These are phyloP conservation scores for Beauveria sp. DNA, from an alignment of 2,329 filamentous ascomycete genomes.

Conservation along the genomic window DNA sequence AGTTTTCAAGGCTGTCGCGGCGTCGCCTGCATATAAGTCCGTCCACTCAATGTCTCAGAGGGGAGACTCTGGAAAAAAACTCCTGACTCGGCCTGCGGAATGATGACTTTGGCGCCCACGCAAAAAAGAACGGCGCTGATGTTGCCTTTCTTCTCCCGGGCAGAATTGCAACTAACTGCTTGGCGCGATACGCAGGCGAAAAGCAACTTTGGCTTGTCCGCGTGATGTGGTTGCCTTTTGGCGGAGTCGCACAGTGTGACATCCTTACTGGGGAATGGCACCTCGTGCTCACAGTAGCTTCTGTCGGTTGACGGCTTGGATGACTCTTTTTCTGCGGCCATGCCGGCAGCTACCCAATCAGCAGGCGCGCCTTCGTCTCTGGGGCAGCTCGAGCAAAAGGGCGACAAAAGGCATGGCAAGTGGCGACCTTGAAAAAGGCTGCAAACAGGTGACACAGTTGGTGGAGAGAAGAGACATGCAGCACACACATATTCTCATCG, in stretches of 20 bases:
- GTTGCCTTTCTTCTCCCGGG: neutral
- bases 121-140: neutral
- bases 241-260: conserved; percentile 1
- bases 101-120: neutral
- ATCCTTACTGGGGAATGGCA: conserved; percentile 5
- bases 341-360: neutral
- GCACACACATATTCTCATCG: conserved; percentile 2
- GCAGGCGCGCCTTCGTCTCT: neutral
- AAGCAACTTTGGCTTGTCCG: neutral
- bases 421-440: neutral
- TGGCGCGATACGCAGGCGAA: neutral
- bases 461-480: conserved; percentile 11
- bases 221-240: conserved; percentile 6
- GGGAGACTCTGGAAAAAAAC: neutral
- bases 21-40: neutral
- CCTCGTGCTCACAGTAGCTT: conserved; percentile 7
- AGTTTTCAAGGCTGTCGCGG: neutral
- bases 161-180: neutral
- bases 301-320: conserved; percentile 1
- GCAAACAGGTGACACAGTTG: conserved; percentile 7
- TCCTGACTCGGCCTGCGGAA: conserved; percentile 3
- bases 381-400: neutral
- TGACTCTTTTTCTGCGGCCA: neutral
- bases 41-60: neutral
- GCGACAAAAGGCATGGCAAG: neutral